phyloP scores from a whole-genome alignment of 75 land plant genomes.

The Azolla pinnata region DNA sequence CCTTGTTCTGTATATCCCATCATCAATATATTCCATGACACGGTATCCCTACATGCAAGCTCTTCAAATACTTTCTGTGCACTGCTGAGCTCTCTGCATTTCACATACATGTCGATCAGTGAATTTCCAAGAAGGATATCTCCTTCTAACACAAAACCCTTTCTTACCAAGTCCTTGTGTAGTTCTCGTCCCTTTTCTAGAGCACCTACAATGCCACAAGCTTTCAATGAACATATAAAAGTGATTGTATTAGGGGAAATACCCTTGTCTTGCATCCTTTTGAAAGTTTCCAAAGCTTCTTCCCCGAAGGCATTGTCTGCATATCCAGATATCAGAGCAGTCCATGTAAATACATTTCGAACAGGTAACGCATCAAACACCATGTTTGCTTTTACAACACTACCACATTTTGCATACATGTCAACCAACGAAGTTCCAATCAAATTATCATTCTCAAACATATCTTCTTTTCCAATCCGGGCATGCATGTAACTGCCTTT shows the following conservation, averaged over 20 bases:
- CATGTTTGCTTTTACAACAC: constrained; percentile 6
- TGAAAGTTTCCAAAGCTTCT: constrained; percentile 15
- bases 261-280: constrained; percentile 12
- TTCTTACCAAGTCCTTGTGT: not conserved
- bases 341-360: constrained; percentile 18
- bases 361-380: constrained; percentile 13
- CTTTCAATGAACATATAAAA: constrained; percentile 11
- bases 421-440: constrained; percentile 22
- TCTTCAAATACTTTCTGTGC: not conserved
- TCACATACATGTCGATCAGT: constrained; percentile 2
- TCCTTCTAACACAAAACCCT: constrained; percentile 2
- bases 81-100: not conserved
- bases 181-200: constrained; percentile 1
- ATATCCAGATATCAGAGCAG: constrained; percentile 12
- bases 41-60: not conserved
- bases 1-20: not conserved
- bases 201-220: constrained; percentile 4
- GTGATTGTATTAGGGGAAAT: constrained; percentile 14
- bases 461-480: not conserved
- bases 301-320: constrained; percentile 25
- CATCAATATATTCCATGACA: not conserved
- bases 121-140: constrained; percentile 4
- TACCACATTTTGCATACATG: constrained; percentile 14
- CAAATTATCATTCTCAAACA: not conserved
- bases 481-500: not conserved